Evolutionary conservation across 371 early-diverging fungal genomes (phyloP), one percentile per base, ranked within the genome.

Genomic region (Rhizomucor miehei): DNA sequence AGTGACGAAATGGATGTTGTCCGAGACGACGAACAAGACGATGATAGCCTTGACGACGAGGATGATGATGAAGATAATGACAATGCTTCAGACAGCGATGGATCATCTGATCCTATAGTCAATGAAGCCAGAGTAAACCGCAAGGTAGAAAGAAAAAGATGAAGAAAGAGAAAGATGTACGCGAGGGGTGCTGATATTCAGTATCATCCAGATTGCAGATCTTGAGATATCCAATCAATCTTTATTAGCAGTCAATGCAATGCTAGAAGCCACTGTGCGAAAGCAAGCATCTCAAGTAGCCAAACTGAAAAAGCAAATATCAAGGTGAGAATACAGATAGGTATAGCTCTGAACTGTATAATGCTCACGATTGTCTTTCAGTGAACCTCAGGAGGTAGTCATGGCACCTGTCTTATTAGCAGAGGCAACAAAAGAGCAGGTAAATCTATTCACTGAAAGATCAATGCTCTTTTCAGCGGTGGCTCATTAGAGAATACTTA

Each of bases 211-310:
- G 80, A 75, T 80, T 58, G 75, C 68, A 34, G 81, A 80, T 66
- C 60, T 80, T 48, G 81, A 80, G 59, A 69, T 78, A 44, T 76
- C 81, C 12, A 75, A 76, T 21, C 66, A 67, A 44, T 78, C 77
- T 16, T 52, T 80, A 21, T 50, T 76, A 20, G 69, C 74, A 20
- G 70, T 78, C 12, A 80, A 80, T 63, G 66, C 67, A 20, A 73
- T 76, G 72, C 51, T 80, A 17, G 81, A 80, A 48, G 66, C 68
- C n/a, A 74, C 75, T 10, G 79, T 74, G 13, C 63, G 73, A 46
- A 70, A 74, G 44, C 79, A 78, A 65, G 75, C 77, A 20, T 60
- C 62, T 3, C 73, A 80, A 59, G 63, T 80, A 24, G 62, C 62
- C n/a, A 61, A 69, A 36, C 51, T 78, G 5, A 76, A 74, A 43